These are phyloP conservation scores for Aurantiochytrium sp. DNA, from an alignment of 108 stramenopile genomes.

Conservation along the genomic window DNA sequence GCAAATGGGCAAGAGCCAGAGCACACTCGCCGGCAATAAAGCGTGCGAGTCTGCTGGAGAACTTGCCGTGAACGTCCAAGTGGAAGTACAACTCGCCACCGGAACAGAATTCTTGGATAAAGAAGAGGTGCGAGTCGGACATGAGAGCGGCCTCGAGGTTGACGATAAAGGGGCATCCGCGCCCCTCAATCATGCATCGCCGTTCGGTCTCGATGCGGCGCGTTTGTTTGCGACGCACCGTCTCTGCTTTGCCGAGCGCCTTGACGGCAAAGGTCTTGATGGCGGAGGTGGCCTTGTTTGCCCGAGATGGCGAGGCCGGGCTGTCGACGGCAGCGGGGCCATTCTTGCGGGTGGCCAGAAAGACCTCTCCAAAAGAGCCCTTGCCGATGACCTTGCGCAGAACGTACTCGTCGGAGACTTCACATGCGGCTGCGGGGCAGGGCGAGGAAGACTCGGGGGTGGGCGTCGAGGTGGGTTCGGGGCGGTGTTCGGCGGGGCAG, in stretches of 20 bases:
- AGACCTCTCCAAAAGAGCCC: conserved; percentile 20
- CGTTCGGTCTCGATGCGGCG: conserved; percentile 96
- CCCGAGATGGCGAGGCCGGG: too few species aligned
- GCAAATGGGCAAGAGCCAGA: conserved; percentile 80
- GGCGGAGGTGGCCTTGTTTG: too few species aligned
- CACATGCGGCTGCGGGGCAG: background rate
- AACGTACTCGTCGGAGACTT: background rate
- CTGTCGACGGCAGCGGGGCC: background rate
- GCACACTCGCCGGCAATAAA: conserved; percentile 94
- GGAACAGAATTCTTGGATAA: conserved; percentile 95
- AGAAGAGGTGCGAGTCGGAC: conserved; percentile 85
- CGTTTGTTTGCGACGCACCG: conserved; percentile 79
- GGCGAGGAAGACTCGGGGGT: background rate
- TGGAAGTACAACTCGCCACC: conserved; percentile 98
- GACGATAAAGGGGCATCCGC: conserved; percentile 93
- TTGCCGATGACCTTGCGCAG: background rate
- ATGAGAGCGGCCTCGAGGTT: conserved; percentile 97
- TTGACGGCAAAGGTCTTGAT: conserved; percentile 35
- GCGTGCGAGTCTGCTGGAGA: conserved; percentile 64
- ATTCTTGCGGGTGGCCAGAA: background rate
- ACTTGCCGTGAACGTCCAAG: conserved; percentile 86
- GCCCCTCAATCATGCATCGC: conserved; percentile 75
- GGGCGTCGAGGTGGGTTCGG: background rate
- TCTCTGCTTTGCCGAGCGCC: conserved; percentile 29
- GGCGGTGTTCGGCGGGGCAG: background rate